Evolutionary conservation across 371 early-diverging fungal genomes (phyloP).

Genomic region (Rhizopus delemar): DNA sequence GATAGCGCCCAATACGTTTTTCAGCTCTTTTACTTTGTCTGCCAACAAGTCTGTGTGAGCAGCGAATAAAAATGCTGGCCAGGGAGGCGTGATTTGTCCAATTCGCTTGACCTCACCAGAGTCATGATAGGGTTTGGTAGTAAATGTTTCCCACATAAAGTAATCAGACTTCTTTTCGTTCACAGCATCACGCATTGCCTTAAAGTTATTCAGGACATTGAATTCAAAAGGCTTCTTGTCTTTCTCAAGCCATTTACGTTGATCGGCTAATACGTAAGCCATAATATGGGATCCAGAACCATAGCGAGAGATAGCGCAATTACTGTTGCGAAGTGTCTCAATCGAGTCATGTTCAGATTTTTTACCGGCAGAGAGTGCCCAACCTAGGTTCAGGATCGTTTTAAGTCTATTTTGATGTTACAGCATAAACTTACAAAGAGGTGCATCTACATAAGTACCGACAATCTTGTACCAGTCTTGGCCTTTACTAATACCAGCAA

Average conservation of each 20-base stretch:
- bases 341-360: slow-evolving; percentile 52
- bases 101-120: slow-evolving; percentile 69
- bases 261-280: slow-evolving; percentile 75
- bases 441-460: slow-evolving; percentile 76
- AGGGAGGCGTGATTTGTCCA: slow-evolving; percentile 80
- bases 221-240: slow-evolving; percentile 54
- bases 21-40: slow-evolving; percentile 27
- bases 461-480: slow-evolving; percentile 66
- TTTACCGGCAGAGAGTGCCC: slow-evolving; percentile 68
- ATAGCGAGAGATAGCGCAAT: slow-evolving; percentile 72
- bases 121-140: slow-evolving; percentile 82
- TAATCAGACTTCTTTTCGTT: slow-evolving; percentile 65
- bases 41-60: slow-evolving; percentile 55
- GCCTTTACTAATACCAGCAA: slow-evolving; percentile 70
- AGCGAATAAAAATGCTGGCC: slow-evolving; percentile 87
- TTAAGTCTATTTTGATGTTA: neutral
- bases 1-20: slow-evolving; percentile 46
- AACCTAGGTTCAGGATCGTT: slow-evolving; percentile 45
- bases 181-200: slow-evolving; percentile 75
- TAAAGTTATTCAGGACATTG: slow-evolving; percentile 67
- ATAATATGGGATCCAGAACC: slow-evolving; percentile 89
- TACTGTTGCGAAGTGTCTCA: slow-evolving; percentile 61
- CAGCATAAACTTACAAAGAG: slow-evolving; percentile 60
- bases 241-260: slow-evolving; percentile 64
- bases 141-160: slow-evolving; percentile 87